These are phyloP conservation scores for Alopecurus myosuroides DNA, from an alignment of 176 grass and related monocot genomes.

Conservation along the genomic window DNA sequence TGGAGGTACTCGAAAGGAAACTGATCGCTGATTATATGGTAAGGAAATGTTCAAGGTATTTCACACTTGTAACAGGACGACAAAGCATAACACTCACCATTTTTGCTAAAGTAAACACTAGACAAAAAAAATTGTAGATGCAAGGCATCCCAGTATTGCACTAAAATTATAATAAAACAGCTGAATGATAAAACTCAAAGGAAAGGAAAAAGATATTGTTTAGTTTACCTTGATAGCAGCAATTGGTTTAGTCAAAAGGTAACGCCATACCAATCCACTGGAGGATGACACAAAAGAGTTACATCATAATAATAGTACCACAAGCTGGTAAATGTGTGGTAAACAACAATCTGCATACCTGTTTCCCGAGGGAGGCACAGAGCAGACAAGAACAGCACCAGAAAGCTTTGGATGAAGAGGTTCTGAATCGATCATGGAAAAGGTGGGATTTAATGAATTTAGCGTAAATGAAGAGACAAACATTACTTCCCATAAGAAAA, in stretches of 20 bases:
- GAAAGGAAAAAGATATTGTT: background rate
- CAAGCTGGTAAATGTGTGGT: background rate
- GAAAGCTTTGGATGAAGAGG: conserved; percentile 45
- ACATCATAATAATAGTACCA: conserved; percentile 17
- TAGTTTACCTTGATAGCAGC: conserved; percentile 77
- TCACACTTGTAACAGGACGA: background rate
- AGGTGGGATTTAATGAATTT: background rate
- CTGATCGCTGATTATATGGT: background rate
- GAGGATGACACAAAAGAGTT: conserved; percentile 14
- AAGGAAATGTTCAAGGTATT: background rate
- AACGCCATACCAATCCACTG: conserved; percentile 89
- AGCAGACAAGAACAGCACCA: conserved; percentile 79
- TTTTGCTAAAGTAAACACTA: background rate
- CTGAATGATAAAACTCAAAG: background rate
- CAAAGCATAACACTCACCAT: background rate
- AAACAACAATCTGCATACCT: conserved; percentile 37
- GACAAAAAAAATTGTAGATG: background rate
- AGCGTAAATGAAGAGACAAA: conserved; percentile 8
- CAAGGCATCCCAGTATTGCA: background rate
- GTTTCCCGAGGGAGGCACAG: conserved; percentile 91
- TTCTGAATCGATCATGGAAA: conserved; percentile 26
- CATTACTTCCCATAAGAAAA: background rate
- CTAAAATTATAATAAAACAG: conserved; percentile 9
- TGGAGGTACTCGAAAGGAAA: background rate
- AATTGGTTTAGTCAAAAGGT: conserved; percentile 79